A percentile compares a stretch with the other conserved stretches of the same genome.
These are phyloP conservation scores for Carex cristatella DNA, from an alignment of 176 grass and related monocot species.

Conservation along the genomic window DNA sequence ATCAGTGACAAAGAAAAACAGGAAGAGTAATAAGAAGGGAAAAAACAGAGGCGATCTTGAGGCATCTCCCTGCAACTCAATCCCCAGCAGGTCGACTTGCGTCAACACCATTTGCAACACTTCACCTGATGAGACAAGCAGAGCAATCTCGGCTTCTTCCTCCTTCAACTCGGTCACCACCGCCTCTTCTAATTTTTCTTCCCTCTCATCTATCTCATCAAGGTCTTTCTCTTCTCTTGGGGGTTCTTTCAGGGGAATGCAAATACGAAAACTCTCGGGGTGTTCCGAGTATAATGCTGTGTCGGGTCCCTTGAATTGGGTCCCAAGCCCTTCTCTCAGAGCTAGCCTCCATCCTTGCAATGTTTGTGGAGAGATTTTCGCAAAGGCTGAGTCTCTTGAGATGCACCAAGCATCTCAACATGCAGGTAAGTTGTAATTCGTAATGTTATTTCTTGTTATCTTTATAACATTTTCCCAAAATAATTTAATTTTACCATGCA, in stretches of 20 bases:
- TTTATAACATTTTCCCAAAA: not conserved
- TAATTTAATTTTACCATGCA: not conserved
- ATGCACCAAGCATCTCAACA: constrained; percentile 54
- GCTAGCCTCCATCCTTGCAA: constrained; percentile 40
- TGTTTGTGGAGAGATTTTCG: constrained; percentile 64
- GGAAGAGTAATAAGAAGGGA: not conserved
- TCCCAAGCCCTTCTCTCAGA: constrained; percentile 30
- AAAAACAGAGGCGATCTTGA: not conserved
- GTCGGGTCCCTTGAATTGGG: constrained; percentile 39
- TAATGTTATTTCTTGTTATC: not conserved
- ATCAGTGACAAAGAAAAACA: not conserved
- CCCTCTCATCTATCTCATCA: constrained; percentile 35
- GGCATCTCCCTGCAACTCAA: not conserved
- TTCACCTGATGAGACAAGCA: constrained; percentile 10
- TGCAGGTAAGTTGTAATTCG: constrained; percentile 39
- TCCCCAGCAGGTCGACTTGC: not conserved
- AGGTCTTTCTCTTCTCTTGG: constrained; percentile 47
- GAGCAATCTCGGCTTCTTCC: constrained; percentile 50
- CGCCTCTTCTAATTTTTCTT: constrained; percentile 29
- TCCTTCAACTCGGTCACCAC: constrained; percentile 70
- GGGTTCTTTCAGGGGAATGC: constrained; percentile 45
- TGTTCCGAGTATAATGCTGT: constrained; percentile 61
- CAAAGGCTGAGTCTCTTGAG: constrained; percentile 56
- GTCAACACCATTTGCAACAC: not conserved
- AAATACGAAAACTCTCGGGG: constrained; percentile 65